Evolutionary conservation across 116 monocot genomes (phyloP).

Genomic region (Papilionanthe hybrid): DNA sequence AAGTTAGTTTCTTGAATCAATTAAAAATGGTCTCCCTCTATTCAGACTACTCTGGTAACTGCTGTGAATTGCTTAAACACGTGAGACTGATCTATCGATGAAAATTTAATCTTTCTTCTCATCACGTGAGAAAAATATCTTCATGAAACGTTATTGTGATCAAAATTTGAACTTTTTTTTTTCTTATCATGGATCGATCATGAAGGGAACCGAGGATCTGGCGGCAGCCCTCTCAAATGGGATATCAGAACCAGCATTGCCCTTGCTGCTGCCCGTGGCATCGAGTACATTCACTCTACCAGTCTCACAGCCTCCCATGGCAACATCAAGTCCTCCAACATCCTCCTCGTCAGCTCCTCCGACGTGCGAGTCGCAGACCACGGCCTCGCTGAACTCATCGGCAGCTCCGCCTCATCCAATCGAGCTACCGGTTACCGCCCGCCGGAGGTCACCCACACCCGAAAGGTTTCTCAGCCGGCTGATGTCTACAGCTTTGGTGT

Average conservation of each 20-base stretch:
- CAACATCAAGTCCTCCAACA: conserved; percentile 35
- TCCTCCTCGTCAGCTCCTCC: conserved; percentile 19
- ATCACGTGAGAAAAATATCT: too few species aligned
- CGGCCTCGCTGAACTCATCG: conserved; percentile 16
- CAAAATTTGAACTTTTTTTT: too few species aligned
- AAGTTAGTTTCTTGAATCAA: too few species aligned
- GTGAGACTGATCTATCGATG: too few species aligned
- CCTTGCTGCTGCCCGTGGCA: conserved; percentile 17
- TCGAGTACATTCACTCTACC: conserved; percentile 23
- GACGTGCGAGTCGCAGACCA: conserved; percentile 19
- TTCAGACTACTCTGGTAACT: too few species aligned
- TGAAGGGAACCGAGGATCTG: conserved; percentile 26
- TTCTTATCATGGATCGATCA: too few species aligned
- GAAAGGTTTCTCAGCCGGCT: conserved; percentile 12
- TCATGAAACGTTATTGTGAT: too few species aligned
- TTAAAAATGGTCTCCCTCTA: too few species aligned
- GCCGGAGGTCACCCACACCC: conserved; percentile 18
- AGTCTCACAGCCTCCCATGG: conserved; percentile 17
- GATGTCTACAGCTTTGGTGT: conserved; percentile 38
- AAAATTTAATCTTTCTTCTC: too few species aligned
- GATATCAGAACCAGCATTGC: conserved; percentile 19
- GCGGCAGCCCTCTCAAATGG: conserved; percentile 24
- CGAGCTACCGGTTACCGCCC: conserved; percentile 21
- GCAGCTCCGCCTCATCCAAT: conserved; percentile 13
- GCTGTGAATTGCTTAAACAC: too few species aligned